Conservation (phyloP, 176 grass and related monocot species). For the Eragrostis nindensis region DNA sequence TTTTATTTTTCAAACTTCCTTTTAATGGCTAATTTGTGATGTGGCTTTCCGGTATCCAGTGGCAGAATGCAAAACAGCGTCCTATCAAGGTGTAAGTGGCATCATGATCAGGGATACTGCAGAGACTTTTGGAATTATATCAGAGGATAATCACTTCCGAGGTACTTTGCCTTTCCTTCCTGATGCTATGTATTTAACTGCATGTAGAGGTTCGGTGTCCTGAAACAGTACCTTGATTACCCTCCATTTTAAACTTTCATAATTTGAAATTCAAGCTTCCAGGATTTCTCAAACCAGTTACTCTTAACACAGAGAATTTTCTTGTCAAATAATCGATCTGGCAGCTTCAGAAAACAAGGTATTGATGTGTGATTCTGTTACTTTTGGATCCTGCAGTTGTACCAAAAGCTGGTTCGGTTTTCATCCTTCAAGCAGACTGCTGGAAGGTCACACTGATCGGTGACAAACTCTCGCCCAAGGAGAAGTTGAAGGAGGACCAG, state of each 20-base stretch:
- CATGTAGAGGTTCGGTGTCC: neutral
- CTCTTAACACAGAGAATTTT: neutral
- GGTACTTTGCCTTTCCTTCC: slow-evolving; percentile 46
- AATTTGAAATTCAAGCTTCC: neutral
- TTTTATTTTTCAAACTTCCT: slow-evolving; percentile 28
- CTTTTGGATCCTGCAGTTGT: slow-evolving; percentile 65
- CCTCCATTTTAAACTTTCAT: neutral
- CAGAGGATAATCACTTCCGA: slow-evolving; percentile 67
- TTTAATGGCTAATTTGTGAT: neutral
- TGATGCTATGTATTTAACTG: slow-evolving; percentile 10
- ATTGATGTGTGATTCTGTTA: neutral
- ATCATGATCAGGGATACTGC: slow-evolving; percentile 88
- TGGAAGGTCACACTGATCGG: slow-evolving; percentile 81
- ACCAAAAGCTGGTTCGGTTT: slow-evolving; percentile 86
- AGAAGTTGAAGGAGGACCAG: slow-evolving; percentile 48
- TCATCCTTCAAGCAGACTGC: slow-evolving; percentile 77
- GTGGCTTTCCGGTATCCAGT: slow-evolving; percentile 46
- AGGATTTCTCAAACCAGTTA: neutral
- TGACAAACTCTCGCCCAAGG: slow-evolving; percentile 67
- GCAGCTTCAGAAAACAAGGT: neutral
- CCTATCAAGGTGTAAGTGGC: slow-evolving; percentile 67
- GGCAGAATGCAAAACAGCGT: slow-evolving; percentile 65
- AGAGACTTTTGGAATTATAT: slow-evolving; percentile 90
- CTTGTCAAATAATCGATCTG: neutral
- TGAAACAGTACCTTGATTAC: neutral